phyloP scores from a whole-genome alignment of 2,329 filamentous ascomycete species.

The Tolypocladium album region DNA sequence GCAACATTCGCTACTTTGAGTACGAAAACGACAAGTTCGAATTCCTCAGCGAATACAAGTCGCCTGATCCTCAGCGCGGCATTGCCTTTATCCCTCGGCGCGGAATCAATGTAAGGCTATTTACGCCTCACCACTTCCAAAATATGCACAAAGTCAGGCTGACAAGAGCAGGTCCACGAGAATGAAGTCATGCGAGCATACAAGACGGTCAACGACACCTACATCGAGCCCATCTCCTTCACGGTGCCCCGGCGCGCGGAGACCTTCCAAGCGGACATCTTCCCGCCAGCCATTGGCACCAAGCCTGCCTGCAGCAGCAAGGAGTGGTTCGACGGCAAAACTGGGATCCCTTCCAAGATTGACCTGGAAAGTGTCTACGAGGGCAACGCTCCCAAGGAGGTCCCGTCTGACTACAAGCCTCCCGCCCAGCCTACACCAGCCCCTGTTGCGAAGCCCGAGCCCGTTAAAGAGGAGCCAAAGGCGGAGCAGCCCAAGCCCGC shows the following conservation, averaged over 20 bases:
- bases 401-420: slow-evolving; percentile 58
- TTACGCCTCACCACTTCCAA: neutral
- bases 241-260: slow-evolving; percentile 89
- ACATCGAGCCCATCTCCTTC: slow-evolving; percentile 96
- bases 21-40: slow-evolving; percentile 99
- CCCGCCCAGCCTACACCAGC: slow-evolving; percentile 32
- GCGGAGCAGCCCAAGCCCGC: slow-evolving; percentile 45
- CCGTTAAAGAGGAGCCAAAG: slow-evolving; percentile 32
- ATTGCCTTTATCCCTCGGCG: slow-evolving; percentile 91
- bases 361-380: slow-evolving; percentile 89
- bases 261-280: slow-evolving; percentile 95
- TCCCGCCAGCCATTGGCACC: slow-evolving; percentile 69
- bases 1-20: slow-evolving; percentile 98
- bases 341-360: slow-evolving; percentile 78
- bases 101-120: slow-evolving; percentile 64
- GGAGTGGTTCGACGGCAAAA: slow-evolving; percentile 84
- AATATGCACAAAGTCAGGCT: slow-evolving; percentile 4
- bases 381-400: slow-evolving; percentile 67
- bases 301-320: slow-evolving; percentile 70
- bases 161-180: slow-evolving; percentile 59
- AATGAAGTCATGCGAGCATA: slow-evolving; percentile 93
- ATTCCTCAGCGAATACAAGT: slow-evolving; percentile 94
- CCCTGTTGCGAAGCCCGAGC: slow-evolving; percentile 27
- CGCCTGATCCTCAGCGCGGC: slow-evolving; percentile 86
- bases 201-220: slow-evolving; percentile 92